Evolutionary conservation across 441 rosid species (phyloP), one percentile per base, ranked within the genome.

Genomic region (Populus tomentosa): DNA sequence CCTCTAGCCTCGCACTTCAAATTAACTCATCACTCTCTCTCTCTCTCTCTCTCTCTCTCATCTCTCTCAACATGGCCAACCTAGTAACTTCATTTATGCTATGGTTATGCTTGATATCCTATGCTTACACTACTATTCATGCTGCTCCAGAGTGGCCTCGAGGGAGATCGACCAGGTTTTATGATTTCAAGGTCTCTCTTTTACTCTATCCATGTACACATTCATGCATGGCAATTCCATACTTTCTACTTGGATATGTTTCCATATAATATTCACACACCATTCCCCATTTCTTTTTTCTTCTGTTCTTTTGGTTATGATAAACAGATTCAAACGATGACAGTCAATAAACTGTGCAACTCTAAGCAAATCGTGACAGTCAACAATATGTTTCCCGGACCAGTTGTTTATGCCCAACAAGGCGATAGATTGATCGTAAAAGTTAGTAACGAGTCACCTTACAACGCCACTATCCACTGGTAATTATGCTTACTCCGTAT

Each of bases 401-500:
- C 95, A 1, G 86, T 84, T 0, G 82, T 91, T 76, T 86, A 90
- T 38, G 96, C 96, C 24, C 90, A 88, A 80, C 94, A 94, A 83
- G 96, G 86, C 50, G 97, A 92, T 46, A 84, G 87, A 78, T 72
- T 90, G 53, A 83, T 90, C 36, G 85, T 90, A 84, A 85, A 86
- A 76, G 94, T 94, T 70, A 86, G 85, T 74, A 92, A 94, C 73
- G 81, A 85, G 85, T 87, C 93, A 13, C 97, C 97, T 9, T 81
- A 89, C 79, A 92, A 90, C 78, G 85, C 90, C 75, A 92, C 98
- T 32, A 89, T 94, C 75, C 98, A 94, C 84, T 92, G 98, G 97
- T 90, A 88, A 23, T 61, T 5, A 75, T 11, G 20, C 56, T 46
- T 46, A 24, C n/a, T 59, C 13, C 7, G 50, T 10, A 30, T 20